phyloP scores from a whole-genome alignment of 2,329 filamentous ascomycete species.

The Verticillium zaregamsianum region DNA sequence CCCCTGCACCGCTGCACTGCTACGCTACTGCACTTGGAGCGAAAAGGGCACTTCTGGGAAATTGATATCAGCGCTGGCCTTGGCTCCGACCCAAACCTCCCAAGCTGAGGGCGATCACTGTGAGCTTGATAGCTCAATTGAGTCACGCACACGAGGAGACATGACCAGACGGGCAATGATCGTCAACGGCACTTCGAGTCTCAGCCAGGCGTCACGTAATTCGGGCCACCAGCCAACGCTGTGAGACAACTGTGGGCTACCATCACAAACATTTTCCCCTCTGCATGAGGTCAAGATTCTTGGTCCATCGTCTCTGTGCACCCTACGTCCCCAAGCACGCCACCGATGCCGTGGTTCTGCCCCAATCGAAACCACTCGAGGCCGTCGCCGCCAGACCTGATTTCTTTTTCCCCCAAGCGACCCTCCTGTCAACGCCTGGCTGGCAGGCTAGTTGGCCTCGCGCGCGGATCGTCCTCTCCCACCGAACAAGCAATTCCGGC shows the following conservation, averaged over 20 bases:
- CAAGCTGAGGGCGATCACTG: not conserved
- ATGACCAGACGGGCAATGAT: not conserved
- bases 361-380: not conserved
- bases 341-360: not conserved
- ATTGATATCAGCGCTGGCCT: not conserved
- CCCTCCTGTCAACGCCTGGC: not conserved
- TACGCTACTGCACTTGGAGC: not conserved
- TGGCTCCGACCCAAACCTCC: not conserved
- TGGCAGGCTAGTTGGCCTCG: too few species aligned
- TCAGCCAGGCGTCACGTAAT: not conserved
- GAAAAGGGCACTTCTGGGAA: not conserved
- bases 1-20: not conserved
- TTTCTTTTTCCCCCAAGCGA: not conserved
- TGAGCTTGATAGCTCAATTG: not conserved
- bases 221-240: not conserved
- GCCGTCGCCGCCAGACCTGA: not conserved
- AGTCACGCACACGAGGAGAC: not conserved
- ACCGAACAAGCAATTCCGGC: not conserved
- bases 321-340: not conserved
- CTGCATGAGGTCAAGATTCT: not conserved
- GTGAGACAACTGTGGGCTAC: not conserved
- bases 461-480: not conserved
- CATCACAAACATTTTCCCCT: not conserved
- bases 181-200: not conserved
- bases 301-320: not conserved